Conservation (phyloP, 768 basidiomycete species). For the Phylloporus sp. region DNA sequence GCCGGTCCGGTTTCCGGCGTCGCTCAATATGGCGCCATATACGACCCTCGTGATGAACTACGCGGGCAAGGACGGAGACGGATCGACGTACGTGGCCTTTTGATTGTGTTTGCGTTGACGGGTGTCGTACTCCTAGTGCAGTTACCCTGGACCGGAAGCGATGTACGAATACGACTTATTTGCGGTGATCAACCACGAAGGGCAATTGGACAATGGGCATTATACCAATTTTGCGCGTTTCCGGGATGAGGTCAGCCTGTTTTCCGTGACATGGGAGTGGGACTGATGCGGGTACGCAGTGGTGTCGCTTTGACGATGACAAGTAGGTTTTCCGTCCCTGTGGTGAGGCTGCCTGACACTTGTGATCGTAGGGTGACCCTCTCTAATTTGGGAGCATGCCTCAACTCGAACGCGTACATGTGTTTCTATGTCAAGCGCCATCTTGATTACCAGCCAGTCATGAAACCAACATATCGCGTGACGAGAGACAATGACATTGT, state of each 20-base stretch:
- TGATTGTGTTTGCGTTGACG: background rate
- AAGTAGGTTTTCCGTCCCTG: slow-evolving; percentile 49
- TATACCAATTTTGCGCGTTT: slow-evolving; percentile 87
- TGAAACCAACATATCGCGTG: slow-evolving; percentile 63
- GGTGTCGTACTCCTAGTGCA: slow-evolving; percentile 12
- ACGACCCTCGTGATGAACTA: slow-evolving; percentile 61
- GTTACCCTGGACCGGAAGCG: slow-evolving; percentile 53
- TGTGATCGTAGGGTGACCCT: slow-evolving; percentile 55
- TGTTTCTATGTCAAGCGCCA: slow-evolving; percentile 92
- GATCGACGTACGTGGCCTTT: slow-evolving; percentile 20
- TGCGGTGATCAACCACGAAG: slow-evolving; percentile 92
- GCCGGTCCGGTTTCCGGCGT: slow-evolving; percentile 75
- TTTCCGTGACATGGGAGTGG: background rate
- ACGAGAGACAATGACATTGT: slow-evolving; percentile 64
- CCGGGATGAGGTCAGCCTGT: slow-evolving; percentile 73
- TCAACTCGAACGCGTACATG: slow-evolving; percentile 84
- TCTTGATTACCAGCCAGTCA: slow-evolving; percentile 75
- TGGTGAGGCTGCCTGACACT: background rate
- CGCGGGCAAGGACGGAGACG: slow-evolving; percentile 41
- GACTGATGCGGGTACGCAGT: slow-evolving; percentile 40
- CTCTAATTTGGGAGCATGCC: slow-evolving; percentile 62
- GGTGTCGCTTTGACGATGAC: slow-evolving; percentile 94
- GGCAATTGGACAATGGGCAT: slow-evolving; percentile 91
- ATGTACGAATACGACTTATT: slow-evolving; percentile 91
- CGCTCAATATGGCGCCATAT: slow-evolving; percentile 85